Evolutionary conservation across 108 stramenopile species (phyloP), one percentile per base, ranked within the genome.

Genomic region (Cyclotella baltica): DNA sequence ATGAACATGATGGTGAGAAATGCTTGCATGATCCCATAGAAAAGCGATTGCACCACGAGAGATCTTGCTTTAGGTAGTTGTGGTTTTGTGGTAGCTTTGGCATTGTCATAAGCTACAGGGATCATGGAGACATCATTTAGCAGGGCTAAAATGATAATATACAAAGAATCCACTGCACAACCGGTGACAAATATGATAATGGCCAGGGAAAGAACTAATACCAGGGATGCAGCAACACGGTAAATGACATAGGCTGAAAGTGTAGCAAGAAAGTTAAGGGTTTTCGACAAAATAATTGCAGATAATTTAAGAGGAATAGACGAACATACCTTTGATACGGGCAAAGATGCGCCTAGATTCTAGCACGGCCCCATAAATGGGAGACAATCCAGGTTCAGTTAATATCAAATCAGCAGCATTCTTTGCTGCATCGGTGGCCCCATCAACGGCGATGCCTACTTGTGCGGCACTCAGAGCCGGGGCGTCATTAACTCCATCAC

Each of bases 401-500:
- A 97, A 71, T 33, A 97, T 92, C 33, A 96, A 83, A 63, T 94
- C 94, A 3, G 92, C 88, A 22, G 97, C 95, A 73, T 90, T 93
- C 64, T 90, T 87, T 18, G 97, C 95, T 16, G 95, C 97, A 81
- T 97, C 97, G 8, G 95, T 96, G 25, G 93, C 92, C 46, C 91
- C 95, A 29, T 87, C 81, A 8, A 97, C 95, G 4, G 80, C 80
- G 59, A 81, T 81, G 35, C 92, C 90, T 59, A 86, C 88, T 64
- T 97, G 92, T 38, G 95, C 95, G 30, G 86, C 87, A 19, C 84
- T 87, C 22, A 96, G 83, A 0, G 95, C 97, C 3, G 96, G 90
- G 19, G 94, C 94, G 74, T 97, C 96, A 74, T 97, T 97, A 40
- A 96, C 93, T 35, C 92, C 94, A 67, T 96, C 93, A 23, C 96